Conservation (phyloP, 2,329 filamentous ascomycete genomes). For the Grosmannia clavigera region DNA sequence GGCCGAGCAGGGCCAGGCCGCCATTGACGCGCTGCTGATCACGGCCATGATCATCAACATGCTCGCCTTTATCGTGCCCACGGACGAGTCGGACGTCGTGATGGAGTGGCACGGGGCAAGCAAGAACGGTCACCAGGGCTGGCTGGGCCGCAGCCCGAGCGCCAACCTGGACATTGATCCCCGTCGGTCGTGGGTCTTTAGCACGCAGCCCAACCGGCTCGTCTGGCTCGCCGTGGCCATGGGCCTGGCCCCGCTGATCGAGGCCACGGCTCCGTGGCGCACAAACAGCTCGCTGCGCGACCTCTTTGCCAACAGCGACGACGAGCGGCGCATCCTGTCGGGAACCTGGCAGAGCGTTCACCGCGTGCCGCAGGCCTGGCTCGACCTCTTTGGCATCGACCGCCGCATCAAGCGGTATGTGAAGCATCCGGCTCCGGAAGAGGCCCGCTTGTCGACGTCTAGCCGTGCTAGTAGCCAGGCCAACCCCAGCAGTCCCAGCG, state of each 20-base stretch:
- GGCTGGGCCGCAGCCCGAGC: not conserved
- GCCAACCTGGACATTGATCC: slow-evolving; percentile 9
- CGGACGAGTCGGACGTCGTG: slow-evolving; percentile 7
- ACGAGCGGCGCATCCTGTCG: slow-evolving; percentile 10
- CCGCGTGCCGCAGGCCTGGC: slow-evolving; percentile 11
- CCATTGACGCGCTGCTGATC: slow-evolving; percentile 13
- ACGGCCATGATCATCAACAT: slow-evolving; percentile 15
- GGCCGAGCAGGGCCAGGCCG: slow-evolving; percentile 9
- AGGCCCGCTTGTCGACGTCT: not conserved
- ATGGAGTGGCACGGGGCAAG: not conserved
- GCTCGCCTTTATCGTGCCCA: slow-evolving; percentile 13
- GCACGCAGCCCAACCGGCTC: slow-evolving; percentile 10
- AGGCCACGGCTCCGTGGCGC: slow-evolving; percentile 10
- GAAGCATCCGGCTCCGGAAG: not conserved
- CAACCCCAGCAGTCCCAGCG: not conserved
- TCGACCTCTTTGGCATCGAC: slow-evolving; percentile 11
- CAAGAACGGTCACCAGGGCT: too few relatives aligned
- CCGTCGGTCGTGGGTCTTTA: slow-evolving; percentile 14
- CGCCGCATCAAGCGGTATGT: not conserved
- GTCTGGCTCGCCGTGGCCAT: slow-evolving; percentile 13
- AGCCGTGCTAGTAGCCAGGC: not conserved
- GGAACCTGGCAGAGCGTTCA: slow-evolving; percentile 11
- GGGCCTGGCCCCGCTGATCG: slow-evolving; percentile 12
- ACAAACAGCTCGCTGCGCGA: slow-evolving; percentile 8
- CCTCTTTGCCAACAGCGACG: slow-evolving; percentile 11